Percentiles rank a stretch among this genome's conserved stretches.
These are phyloP conservation scores for Erythrobasidium hasegawianum DNA, from an alignment of 1,284 basidiomycete genomes.

Conservation along the genomic window DNA sequence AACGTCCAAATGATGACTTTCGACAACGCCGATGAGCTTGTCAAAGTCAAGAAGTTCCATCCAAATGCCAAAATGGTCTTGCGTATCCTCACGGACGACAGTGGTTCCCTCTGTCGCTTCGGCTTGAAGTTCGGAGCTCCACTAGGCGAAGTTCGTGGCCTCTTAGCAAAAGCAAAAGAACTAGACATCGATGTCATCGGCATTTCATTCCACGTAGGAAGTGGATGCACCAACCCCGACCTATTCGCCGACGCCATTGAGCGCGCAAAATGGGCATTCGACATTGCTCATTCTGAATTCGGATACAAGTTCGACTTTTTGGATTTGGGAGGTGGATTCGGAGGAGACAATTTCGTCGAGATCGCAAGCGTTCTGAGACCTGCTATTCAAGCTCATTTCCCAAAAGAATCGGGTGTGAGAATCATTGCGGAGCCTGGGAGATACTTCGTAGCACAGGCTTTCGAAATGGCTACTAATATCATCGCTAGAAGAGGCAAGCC, in stretches of 20 bases:
- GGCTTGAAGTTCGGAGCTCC: conserved; percentile 98
- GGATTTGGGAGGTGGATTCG: conserved; percentile 95
- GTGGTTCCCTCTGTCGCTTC: conserved; percentile 86
- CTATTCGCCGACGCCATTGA: conserved; percentile 85
- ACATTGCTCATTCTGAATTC: conserved; percentile 68
- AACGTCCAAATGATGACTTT: conserved; percentile 95
- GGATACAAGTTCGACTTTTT: conserved; percentile 78
- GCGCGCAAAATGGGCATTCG: conserved; percentile 78
- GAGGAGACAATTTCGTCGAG: conserved; percentile 78
- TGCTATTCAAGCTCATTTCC: conserved; percentile 79
- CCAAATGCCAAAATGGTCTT: conserved; percentile 82
- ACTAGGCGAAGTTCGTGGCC: conserved; percentile 69
- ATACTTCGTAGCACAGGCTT: conserved; percentile 89
- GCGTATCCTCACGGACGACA: conserved; percentile 95
- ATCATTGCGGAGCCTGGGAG: conserved; percentile 96
- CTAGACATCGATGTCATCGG: conserved; percentile 84
- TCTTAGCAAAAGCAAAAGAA: conserved; percentile 74
- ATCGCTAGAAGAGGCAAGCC: conserved; percentile 70
- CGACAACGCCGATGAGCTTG: conserved; percentile 95
- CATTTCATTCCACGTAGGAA: conserved; percentile 97
- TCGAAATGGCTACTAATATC: conserved; percentile 87
- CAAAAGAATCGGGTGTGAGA: conserved; percentile 62
- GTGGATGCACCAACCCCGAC: conserved; percentile 87
- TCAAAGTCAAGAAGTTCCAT: conserved; percentile 83
- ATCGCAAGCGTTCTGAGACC: conserved; percentile 69